Percentiles rank a stretch among this genome's conserved stretches.
These are phyloP conservation scores for Globisporangium sylvaticum DNA, from an alignment of 352 stramenopile genomes.

Conservation along the genomic window DNA sequence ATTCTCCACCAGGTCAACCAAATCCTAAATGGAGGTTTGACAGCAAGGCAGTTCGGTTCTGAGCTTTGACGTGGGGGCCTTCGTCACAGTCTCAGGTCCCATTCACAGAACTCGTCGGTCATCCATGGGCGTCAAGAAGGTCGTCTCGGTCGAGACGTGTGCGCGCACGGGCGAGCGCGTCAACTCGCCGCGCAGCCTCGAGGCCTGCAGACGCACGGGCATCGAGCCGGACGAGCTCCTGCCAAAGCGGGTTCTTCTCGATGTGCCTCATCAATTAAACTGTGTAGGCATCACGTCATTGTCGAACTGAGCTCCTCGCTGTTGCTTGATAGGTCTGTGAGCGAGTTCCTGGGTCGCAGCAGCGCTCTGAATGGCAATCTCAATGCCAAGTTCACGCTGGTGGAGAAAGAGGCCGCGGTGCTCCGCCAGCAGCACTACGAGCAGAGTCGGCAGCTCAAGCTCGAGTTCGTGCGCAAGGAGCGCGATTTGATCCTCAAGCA, in stretches of 20 bases:
- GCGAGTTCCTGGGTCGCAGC: not conserved
- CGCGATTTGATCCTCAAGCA: conserved; percentile 26
- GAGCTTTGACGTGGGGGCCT: not conserved
- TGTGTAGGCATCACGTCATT: not conserved
- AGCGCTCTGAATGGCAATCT: conserved; percentile 16
- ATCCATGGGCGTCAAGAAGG: conserved; percentile 30
- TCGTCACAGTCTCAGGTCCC: not conserved
- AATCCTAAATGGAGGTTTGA: conserved; percentile 1
- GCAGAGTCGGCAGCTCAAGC: conserved; percentile 53
- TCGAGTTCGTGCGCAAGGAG: conserved; percentile 53
- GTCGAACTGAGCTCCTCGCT: not conserved
- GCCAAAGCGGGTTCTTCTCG: conserved; percentile 46
- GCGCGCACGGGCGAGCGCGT: conserved; percentile 43
- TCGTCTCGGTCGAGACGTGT: conserved; percentile 50
- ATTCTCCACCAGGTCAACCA: not conserved
- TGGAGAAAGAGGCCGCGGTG: conserved; percentile 72
- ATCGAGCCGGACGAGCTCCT: conserved; percentile 66
- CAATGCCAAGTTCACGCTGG: conserved; percentile 52
- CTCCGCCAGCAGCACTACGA: conserved; percentile 74
- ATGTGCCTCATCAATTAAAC: too few relatives aligned
- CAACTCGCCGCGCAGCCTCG: conserved; percentile 60
- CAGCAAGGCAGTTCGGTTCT: not conserved
- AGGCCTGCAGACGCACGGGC: conserved; percentile 65
- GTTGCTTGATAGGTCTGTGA: not conserved
- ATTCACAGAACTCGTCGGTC: not conserved